These are phyloP conservation scores for Candida easanensis DNA, from an alignment of 805 yeast species.

Conservation along the genomic window DNA sequence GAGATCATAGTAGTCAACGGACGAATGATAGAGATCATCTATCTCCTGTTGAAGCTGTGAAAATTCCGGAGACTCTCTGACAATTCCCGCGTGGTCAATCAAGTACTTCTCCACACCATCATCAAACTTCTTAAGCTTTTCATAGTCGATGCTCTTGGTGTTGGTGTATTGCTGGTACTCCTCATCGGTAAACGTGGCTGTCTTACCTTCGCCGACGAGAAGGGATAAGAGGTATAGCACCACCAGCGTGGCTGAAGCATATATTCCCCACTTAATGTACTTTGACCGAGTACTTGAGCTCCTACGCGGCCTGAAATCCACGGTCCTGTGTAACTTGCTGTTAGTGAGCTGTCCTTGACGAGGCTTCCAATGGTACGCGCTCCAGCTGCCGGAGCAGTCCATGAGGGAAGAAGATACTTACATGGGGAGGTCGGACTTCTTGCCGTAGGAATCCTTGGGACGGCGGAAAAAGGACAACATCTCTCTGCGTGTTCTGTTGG, in stretches of 20 bases:
- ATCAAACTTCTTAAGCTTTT: conserved; percentile 33
- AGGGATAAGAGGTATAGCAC: background rate
- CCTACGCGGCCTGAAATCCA: conserved; percentile 28
- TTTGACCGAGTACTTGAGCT: background rate
- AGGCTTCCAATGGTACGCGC: background rate
- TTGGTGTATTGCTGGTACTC: conserved; percentile 21
- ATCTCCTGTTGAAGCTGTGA: conserved; percentile 26
- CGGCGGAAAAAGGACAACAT: conserved; percentile 15
- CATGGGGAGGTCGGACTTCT: conserved; percentile 49
- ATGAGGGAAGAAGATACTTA: conserved; percentile 23
- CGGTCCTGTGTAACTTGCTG: conserved; percentile 27
- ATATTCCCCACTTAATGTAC: conserved; percentile 2
- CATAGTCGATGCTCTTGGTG: conserved; percentile 33
- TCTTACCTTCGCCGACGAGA: background rate
- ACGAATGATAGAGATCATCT: conserved; percentile 40
- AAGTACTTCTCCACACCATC: conserved; percentile 37
- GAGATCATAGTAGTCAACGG: conserved; percentile 62
- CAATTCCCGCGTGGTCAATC: conserved; percentile 33
- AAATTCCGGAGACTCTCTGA: conserved; percentile 27
- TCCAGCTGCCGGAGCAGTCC: background rate
- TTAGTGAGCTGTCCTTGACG: conserved; percentile 4
- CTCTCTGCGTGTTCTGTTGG: background rate
- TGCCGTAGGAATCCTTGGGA: conserved; percentile 33
- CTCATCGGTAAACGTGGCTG: conserved; percentile 11
- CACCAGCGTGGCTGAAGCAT: background rate